A percentile compares a stretch with the other conserved stretches of the same genome.
These are phyloP conservation scores for Fusarium chuoi DNA, from an alignment of 2,329 filamentous ascomycete genomes.

Conservation along the genomic window DNA sequence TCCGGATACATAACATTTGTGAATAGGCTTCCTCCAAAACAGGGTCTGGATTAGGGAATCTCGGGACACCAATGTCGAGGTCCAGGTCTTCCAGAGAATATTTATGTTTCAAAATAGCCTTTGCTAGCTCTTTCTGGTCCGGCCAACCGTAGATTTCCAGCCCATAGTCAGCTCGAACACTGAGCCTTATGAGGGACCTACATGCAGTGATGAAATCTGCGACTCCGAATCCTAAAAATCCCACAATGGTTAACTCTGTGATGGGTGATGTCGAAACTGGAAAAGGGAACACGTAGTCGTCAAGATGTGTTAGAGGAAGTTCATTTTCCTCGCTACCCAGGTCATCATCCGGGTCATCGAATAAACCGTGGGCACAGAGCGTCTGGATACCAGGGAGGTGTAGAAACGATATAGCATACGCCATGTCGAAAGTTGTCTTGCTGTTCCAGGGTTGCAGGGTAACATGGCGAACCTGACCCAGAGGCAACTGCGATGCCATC, in stretches of 20 bases:
- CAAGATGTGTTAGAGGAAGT: neutral
- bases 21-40: fast-evolving
- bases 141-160: neutral
- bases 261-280: neutral
- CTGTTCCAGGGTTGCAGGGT: neutral
- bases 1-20: fast-evolving
- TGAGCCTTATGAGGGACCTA: neutral
- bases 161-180: neutral
- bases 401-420: neutral
- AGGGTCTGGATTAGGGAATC: fast-evolving
- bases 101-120: neutral
- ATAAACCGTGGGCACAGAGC: neutral
- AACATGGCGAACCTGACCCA: neutral
- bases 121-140: neutral
- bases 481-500: fast-evolving
- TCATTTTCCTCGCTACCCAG: neutral
- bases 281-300: fast-evolving
- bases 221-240: neutral
- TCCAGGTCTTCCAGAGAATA: neutral
- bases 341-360: neutral
- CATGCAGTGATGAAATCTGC: neutral
- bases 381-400: neutral
- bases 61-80: neutral
- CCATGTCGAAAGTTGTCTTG: neutral
- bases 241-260: neutral